These are phyloP conservation scores for Avena atlantica DNA, from an alignment of 176 grass and related monocot species.

Conservation along the genomic window DNA sequence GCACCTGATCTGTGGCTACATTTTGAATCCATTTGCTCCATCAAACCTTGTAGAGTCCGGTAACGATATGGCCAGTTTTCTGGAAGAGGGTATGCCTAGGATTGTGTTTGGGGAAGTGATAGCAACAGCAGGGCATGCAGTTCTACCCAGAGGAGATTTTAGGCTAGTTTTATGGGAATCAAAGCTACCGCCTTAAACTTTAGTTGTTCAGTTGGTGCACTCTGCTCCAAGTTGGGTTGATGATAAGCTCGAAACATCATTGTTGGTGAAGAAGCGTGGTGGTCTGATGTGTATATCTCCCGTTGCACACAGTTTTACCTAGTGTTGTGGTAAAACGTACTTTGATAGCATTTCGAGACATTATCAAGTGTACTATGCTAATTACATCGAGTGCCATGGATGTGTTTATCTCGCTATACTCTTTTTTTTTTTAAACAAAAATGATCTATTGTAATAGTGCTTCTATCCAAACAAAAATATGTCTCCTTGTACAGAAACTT, in stretches of 20 bases:
- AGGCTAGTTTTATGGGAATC: not conserved
- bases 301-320: slow-evolving; percentile 41
- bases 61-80: not conserved
- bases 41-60: not conserved
- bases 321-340: slow-evolving; percentile 16
- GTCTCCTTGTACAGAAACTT: not conserved
- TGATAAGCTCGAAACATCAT: not conserved
- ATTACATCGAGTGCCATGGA: not conserved
- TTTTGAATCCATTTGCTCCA: not conserved
- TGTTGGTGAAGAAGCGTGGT: not conserved
- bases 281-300: slow-evolving; percentile 44
- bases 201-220: not conserved
- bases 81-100: not conserved
- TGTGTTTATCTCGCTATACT: too few relatives aligned
- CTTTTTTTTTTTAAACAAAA: not conserved
- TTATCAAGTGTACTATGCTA: not conserved
- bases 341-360: not conserved
- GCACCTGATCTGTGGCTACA: not conserved
- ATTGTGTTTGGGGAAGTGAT: not conserved
- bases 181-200: not conserved
- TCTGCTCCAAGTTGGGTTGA: not conserved
- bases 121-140: not conserved
- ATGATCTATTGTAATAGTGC: not conserved
- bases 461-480: not conserved
- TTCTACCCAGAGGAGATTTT: not conserved